Conservation (phyloP, 345 rosid genomes). For the Moringa oleifera region DNA sequence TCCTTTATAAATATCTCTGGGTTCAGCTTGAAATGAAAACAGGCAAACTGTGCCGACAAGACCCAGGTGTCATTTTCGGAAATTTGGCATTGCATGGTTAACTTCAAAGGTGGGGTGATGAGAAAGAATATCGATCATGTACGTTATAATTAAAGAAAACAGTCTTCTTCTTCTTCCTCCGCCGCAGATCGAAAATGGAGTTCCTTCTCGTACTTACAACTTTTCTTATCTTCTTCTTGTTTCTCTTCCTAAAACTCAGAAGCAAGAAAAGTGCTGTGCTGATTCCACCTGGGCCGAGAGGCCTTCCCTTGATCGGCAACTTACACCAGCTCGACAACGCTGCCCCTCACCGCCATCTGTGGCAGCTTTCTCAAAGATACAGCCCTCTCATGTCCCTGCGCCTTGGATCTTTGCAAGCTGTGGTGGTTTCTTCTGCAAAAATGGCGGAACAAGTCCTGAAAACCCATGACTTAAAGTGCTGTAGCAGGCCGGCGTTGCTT, state of each 20-base stretch:
- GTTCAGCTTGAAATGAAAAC: too few species aligned
- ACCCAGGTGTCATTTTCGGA: too few species aligned
- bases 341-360: constrained; percentile 3
- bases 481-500: constrained; percentile 18
- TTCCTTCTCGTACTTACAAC: too few species aligned
- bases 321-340: constrained; percentile 20
- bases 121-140: too few species aligned
- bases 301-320: constrained; percentile 34
- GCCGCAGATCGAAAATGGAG: too few species aligned
- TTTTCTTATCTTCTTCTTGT: constrained; percentile 5
- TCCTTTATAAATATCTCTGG: too few species aligned
- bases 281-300: constrained; percentile 30
- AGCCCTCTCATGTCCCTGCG: constrained; percentile 28
- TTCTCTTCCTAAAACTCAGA: constrained; percentile 5
- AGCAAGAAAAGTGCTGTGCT: too few species aligned
- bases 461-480: constrained; percentile 24
- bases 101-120: too few species aligned
- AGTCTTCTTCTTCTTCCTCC: too few species aligned
- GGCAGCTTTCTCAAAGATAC: constrained; percentile 24
- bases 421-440: constrained; percentile 26
- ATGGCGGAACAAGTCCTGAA: constrained; percentile 22
- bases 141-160: too few species aligned
- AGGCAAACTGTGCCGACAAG: too few species aligned
- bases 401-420: constrained; percentile 17
- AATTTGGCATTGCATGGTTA: too few species aligned